Conservation (phyloP, 176 grass and related monocot species). For the Urochloa ruziziensis region DNA sequence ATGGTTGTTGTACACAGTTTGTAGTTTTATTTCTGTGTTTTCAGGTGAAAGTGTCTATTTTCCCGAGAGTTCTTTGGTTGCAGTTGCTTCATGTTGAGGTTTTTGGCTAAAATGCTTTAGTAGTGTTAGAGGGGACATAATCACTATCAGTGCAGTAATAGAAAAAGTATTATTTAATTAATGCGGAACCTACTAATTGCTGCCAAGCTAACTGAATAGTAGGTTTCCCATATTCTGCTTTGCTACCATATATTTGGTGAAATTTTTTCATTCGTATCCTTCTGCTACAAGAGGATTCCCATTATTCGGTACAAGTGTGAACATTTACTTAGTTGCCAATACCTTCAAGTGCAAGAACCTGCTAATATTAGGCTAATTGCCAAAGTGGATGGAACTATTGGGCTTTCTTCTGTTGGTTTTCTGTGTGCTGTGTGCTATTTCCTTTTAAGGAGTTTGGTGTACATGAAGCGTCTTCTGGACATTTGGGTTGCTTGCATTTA, state of each 20-base stretch:
- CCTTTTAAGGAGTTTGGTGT: conserved; percentile 29
- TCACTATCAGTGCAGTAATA: not conserved
- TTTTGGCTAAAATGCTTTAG: not conserved
- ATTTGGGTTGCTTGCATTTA: conserved; percentile 28
- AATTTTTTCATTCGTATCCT: not conserved
- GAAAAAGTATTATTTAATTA: not conserved
- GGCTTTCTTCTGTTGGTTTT: conserved; percentile 31
- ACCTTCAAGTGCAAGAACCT: conserved; percentile 2
- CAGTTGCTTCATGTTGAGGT: not conserved
- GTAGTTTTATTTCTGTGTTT: not conserved
- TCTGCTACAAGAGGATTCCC: not conserved
- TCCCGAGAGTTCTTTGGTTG: not conserved
- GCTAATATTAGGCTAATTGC: conserved; percentile 14
- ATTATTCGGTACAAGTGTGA: conserved; percentile 1
- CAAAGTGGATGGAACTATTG: conserved; percentile 32
- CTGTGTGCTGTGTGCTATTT: conserved; percentile 18
- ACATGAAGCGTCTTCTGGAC: conserved; percentile 5
- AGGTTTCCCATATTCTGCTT: not conserved
- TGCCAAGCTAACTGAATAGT: not conserved
- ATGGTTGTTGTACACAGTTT: not conserved
- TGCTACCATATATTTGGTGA: not conserved
- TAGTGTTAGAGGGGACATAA: not conserved
- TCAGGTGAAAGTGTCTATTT: not conserved
- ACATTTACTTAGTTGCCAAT: conserved; percentile 11
- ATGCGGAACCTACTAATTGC: not conserved